Conservation (phyloP, 2,329 filamentous ascomycete genomes). For the Sclerotinia sclerotiorum region DNA sequence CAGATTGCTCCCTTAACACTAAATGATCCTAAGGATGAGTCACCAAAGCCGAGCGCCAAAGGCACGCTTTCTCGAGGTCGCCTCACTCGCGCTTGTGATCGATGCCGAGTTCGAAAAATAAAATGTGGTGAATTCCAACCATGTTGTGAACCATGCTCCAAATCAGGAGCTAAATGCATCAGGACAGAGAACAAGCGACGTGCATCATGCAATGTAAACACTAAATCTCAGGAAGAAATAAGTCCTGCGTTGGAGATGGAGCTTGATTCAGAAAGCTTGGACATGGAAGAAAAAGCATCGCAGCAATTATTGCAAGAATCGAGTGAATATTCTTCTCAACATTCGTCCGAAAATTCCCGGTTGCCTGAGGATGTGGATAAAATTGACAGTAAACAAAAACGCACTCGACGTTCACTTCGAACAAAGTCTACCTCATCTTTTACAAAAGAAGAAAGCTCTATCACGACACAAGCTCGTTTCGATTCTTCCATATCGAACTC, state of each 20-base stretch:
- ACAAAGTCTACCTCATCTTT: background rate
- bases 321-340: conserved; percentile 21
- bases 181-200: background rate
- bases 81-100: background rate
- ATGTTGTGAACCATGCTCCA: conserved; percentile 12
- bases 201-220: background rate
- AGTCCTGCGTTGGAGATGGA: conserved; percentile 1
- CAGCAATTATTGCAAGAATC: conserved; percentile 21
- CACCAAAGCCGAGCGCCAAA: background rate
- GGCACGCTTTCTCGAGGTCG: background rate
- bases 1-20: background rate
- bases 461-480: background rate
- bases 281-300: conserved; percentile 18
- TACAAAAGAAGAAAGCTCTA: background rate
- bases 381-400: background rate
- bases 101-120: conserved; percentile 2
- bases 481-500: conserved; percentile 4
- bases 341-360: conserved; percentile 19
- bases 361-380: conserved; percentile 1
- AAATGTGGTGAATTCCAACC: conserved; percentile 9
- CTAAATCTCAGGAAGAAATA: background rate
- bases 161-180: conserved; percentile 2
- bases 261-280: conserved; percentile 9
- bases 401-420: conserved; percentile 10
- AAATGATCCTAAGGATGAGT: background rate